phyloP scores from a whole-genome alignment of 306 rosid genomes.

The Ziziphus jujuba region DNA sequence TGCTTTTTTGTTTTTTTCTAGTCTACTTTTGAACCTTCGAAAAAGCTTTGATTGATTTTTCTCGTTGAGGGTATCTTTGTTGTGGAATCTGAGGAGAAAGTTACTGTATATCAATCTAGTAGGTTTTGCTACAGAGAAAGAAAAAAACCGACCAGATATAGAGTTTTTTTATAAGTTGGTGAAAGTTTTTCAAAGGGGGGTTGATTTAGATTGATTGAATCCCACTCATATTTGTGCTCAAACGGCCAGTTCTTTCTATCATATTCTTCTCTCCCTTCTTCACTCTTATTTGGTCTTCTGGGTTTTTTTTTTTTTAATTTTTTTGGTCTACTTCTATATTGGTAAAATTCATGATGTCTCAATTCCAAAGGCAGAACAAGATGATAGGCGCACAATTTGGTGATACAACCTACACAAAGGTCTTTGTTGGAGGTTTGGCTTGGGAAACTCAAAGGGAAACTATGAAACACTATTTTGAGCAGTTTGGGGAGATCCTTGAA shows the following conservation, averaged over 20 bases:
- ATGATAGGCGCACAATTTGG: constrained; percentile 61
- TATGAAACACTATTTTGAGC: constrained; percentile 68
- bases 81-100: constrained; percentile 54
- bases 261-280: constrained; percentile 11
- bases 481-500: constrained; percentile 76
- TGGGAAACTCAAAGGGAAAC: constrained; percentile 80
- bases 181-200: constrained; percentile 16
- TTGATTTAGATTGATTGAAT: constrained; percentile 12
- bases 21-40: background rate
- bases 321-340: constrained; percentile 9
- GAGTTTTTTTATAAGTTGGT: constrained; percentile 23
- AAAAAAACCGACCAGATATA: constrained; percentile 1
- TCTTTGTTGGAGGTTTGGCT: constrained; percentile 91
- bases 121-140: constrained; percentile 13
- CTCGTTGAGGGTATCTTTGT: constrained; percentile 54
- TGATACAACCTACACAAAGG: constrained; percentile 74
- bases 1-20: background rate
- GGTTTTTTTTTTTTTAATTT: background rate
- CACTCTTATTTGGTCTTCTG: constrained; percentile 12
- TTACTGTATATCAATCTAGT: constrained; percentile 29
- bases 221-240: constrained; percentile 19
- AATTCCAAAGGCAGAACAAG: constrained; percentile 33
- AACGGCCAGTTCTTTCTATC: constrained; percentile 36
- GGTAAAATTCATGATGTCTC: constrained; percentile 29
- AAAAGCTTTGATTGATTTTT: constrained; percentile 32